phyloP scores from a whole-genome alignment of 352 stramenopile species.

The Phytophthora hybrid region DNA sequence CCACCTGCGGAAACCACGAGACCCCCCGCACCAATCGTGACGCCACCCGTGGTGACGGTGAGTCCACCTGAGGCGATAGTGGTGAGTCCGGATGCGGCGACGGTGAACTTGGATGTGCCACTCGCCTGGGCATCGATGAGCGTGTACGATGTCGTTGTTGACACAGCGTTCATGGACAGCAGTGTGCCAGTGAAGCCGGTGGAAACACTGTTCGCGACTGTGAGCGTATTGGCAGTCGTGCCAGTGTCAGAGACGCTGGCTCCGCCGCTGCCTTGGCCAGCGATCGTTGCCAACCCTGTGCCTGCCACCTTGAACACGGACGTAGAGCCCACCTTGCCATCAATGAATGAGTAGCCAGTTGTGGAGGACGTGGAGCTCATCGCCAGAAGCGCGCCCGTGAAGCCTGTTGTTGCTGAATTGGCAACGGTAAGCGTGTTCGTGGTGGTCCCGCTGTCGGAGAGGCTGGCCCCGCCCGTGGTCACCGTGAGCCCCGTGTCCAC shows the following conservation, averaged over 20 bases:
- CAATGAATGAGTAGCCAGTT: too few species aligned
- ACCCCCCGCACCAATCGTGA: too few species aligned
- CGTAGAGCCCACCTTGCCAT: too few species aligned
- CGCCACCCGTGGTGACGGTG: too few species aligned
- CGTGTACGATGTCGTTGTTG: too few species aligned
- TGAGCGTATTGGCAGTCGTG: neutral
- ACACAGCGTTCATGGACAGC: conserved; percentile 8
- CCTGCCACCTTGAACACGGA: too few species aligned
- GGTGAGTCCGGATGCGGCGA: conserved; percentile 43
- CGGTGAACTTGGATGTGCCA: conserved; percentile 29
- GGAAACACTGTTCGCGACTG: conserved; percentile 3
- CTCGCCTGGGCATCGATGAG: conserved; percentile 24
- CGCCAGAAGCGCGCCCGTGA: too few species aligned
- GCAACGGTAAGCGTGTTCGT: neutral
- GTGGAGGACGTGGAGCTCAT: too few species aligned
- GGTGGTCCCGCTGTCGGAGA: neutral
- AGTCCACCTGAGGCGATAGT: conserved; percentile 29
- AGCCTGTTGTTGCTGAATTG: neutral
- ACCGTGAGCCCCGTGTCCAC: neutral
- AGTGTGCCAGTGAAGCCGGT: conserved; percentile 5
- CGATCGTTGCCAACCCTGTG: too few species aligned
- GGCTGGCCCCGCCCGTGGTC: conserved; percentile 11
- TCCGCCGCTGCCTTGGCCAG: too few species aligned
- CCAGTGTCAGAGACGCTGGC: too few species aligned
- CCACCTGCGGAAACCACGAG: conserved; percentile 12